A percentile compares a stretch with the other conserved stretches of the same genome.
These are phyloP conservation scores for Colletotrichum sp. DNA, from an alignment of 2,329 filamentous ascomycete species.

Conservation along the genomic window DNA sequence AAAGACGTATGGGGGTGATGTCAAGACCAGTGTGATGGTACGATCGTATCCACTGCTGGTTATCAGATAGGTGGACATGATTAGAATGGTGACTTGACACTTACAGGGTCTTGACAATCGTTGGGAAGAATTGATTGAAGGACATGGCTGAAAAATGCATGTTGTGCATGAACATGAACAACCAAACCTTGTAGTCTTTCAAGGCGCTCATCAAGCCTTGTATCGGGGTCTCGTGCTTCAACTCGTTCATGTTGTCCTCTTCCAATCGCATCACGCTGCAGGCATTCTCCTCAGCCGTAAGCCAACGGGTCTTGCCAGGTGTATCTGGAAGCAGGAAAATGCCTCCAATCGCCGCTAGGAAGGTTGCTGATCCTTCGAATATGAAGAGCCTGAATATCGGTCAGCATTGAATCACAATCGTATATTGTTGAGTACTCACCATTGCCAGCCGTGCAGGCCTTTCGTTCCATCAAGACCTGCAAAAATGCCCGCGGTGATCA, in stretches of 20 bases:
- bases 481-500: conserved; percentile 48
- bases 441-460: conserved; percentile 33
- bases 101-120: conserved; percentile 68
- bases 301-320: conserved; percentile 37
- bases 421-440: conserved; percentile 7
- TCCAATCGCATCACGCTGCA: neutral
- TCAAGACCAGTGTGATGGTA: conserved; percentile 49
- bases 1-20: conserved; percentile 47
- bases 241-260: neutral
- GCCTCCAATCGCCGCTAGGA: conserved; percentile 23
- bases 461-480: conserved; percentile 28
- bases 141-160: conserved; percentile 52
- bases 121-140: conserved; percentile 79
- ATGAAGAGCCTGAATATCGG: conserved; percentile 27
- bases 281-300: conserved; percentile 31
- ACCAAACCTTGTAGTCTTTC: conserved; percentile 40
- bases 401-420: neutral
- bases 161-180: conserved; percentile 30
- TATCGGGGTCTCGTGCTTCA: neutral
- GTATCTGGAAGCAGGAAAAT: conserved; percentile 27
- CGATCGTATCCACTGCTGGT: conserved; percentile 34
- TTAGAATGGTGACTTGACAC: neutral
- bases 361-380: conserved; percentile 28
- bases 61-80: neutral
- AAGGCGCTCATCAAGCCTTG: neutral